phyloP scores from a whole-genome alignment of 176 grass and related monocot species.

The Zizania latifolia region DNA sequence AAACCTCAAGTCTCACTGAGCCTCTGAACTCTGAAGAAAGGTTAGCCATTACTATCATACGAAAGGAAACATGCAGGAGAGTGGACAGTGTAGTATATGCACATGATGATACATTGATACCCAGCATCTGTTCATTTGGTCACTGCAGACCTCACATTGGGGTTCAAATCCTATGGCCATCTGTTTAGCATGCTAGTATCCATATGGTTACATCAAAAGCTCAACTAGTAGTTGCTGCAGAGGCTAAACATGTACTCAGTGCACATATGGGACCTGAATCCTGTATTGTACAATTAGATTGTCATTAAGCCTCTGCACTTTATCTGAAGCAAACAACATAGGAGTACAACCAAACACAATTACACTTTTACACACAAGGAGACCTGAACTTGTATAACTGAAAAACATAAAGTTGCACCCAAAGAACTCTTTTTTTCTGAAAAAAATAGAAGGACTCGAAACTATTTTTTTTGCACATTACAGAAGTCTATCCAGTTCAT shows the following conservation, averaged over 20 bases:
- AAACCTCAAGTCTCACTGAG: not conserved
- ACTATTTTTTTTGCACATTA: not conserved
- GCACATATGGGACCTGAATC: not conserved
- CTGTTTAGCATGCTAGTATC: not conserved
- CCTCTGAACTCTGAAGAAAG: too few relatives aligned
- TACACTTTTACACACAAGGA: not conserved
- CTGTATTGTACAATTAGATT: not conserved
- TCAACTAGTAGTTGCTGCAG: too few relatives aligned
- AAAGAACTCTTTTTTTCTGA: not conserved
- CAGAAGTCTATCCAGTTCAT: not conserved
- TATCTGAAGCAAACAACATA: not conserved
- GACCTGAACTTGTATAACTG: not conserved
- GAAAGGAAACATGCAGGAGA: not conserved
- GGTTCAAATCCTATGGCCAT: not conserved
- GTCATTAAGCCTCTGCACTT: not conserved
- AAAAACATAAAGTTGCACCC: not conserved
- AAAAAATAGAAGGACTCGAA: not conserved
- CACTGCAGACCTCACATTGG: not conserved
- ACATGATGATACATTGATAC: too few relatives aligned
- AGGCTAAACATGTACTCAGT: not conserved
- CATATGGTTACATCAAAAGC: constrained; percentile 17
- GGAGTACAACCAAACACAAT: not conserved
- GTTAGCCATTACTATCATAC: too few relatives aligned
- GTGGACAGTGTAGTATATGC: not conserved
- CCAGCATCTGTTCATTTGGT: not conserved